Percentiles rank a stretch among this genome's conserved stretches.
These are phyloP conservation scores for Athelia psychrophila DNA, from an alignment of 1,284 basidiomycete genomes.

Conservation along the genomic window DNA sequence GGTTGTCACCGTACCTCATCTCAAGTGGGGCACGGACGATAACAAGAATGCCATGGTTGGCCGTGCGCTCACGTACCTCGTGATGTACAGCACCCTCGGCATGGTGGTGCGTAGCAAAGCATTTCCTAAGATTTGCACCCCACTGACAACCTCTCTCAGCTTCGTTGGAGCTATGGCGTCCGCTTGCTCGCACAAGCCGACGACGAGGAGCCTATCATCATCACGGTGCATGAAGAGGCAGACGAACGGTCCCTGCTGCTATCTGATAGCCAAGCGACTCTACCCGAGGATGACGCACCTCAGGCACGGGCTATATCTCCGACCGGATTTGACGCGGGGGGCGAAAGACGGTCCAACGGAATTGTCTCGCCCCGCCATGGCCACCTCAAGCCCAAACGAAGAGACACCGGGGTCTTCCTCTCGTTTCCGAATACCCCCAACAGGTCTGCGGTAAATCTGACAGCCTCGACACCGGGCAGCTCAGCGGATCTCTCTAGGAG, in stretches of 20 bases:
- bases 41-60: slow-evolving; percentile 87
- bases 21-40: slow-evolving; percentile 85
- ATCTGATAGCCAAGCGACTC: slow-evolving; percentile 17
- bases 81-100: slow-evolving; percentile 90
- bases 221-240: slow-evolving; percentile 13
- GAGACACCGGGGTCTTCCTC: slow-evolving; percentile 40
- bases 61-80: slow-evolving; percentile 88
- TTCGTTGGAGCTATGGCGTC: slow-evolving; percentile 91
- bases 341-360: neutral
- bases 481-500: slow-evolving; percentile 7
- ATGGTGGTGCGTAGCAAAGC: slow-evolving; percentile 71
- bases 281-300: neutral
- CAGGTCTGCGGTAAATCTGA: slow-evolving; percentile 31
- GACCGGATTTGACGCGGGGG: neutral
- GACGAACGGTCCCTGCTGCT: slow-evolving; percentile 25
- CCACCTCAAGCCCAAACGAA: slow-evolving; percentile 7
- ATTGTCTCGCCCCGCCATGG: too few relatives aligned
- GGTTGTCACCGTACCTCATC: slow-evolving; percentile 78
- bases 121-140: neutral
- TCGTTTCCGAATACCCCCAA: slow-evolving; percentile 68
- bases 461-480: neutral
- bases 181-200: slow-evolving; percentile 75
- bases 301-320: neutral
- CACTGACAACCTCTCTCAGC: slow-evolving; percentile 33
- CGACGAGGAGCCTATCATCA: slow-evolving; percentile 32